Conservation (phyloP, 768 basidiomycete species). For the Hysterangium stoloniferum region DNA sequence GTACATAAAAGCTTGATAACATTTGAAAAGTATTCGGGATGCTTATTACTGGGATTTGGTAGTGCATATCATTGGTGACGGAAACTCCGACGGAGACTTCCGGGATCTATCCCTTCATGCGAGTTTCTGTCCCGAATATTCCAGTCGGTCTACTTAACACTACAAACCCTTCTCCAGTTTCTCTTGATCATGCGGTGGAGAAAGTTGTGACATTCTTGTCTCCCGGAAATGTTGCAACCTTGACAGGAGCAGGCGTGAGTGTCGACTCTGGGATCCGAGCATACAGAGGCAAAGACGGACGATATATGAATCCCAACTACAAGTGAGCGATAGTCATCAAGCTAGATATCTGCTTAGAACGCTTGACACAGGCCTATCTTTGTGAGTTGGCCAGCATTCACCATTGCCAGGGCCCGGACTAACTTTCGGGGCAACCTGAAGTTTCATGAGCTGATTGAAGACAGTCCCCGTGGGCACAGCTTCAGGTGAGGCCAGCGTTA, state of each 20-base stretch:
- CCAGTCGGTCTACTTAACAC: conserved; percentile 52
- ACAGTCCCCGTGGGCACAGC: conserved; percentile 54
- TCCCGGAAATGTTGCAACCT: conserved; percentile 59
- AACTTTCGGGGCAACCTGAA: conserved; percentile 22
- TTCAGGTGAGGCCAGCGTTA: conserved; percentile 49
- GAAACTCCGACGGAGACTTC: too few species aligned
- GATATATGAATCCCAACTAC: conserved; percentile 88
- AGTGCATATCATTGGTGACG: too few species aligned
- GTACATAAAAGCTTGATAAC: too few species aligned
- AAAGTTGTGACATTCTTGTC: conserved; percentile 59
- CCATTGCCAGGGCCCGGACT: not conserved
- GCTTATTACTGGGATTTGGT: too few species aligned
- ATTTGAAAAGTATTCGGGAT: too few species aligned
- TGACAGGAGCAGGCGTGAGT: conserved; percentile 91
- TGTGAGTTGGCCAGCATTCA: conserved; percentile 23
- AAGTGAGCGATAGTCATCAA: conserved; percentile 38
- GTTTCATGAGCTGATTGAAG: conserved; percentile 78
- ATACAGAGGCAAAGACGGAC: conserved; percentile 82
- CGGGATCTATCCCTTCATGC: too few species aligned
- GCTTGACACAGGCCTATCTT: conserved; percentile 47
- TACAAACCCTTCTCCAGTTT: conserved; percentile 28
- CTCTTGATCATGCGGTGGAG: conserved; percentile 46
- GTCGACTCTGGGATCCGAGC: conserved; percentile 94
- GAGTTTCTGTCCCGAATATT: conserved; percentile 70
- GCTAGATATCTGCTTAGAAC: not conserved